Percentiles rank a stretch among this genome's conserved stretches.
Evolutionary conservation across 2,329 filamentous ascomycete species (phyloP).

Genomic region (Proliferodiscus dingleyae): DNA sequence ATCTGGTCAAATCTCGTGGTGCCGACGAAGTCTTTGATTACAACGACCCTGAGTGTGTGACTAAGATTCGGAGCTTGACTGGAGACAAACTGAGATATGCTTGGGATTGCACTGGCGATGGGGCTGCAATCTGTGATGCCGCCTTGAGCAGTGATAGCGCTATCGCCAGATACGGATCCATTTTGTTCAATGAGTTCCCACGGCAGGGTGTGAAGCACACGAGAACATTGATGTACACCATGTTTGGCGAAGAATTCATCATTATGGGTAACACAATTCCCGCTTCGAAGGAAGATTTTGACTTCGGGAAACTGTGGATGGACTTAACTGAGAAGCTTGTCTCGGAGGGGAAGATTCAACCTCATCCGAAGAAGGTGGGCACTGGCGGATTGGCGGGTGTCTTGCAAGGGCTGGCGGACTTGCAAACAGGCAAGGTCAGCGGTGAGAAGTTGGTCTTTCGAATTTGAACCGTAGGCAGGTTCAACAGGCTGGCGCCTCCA

Average conservation of each 20-base stretch:
- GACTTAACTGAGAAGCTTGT: constrained; percentile 13
- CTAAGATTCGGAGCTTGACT: constrained; percentile 41
- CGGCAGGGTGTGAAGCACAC: constrained; percentile 8
- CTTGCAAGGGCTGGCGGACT: constrained; percentile 11
- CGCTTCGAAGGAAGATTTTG: constrained; percentile 10
- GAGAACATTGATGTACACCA: constrained; percentile 10
- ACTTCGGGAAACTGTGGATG: constrained; percentile 14
- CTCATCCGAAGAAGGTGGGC: constrained; percentile 24
- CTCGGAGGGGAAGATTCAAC: constrained; percentile 12
- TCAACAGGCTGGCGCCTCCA: no score
- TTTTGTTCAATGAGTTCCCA: constrained; percentile 4
- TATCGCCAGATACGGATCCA: constrained; percentile 3
- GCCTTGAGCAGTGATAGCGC: constrained; percentile 4
- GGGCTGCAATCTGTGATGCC: constrained; percentile 8
- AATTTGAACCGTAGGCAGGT: constrained; percentile 2
- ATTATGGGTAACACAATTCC: constrained; percentile 5
- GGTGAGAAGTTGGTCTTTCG: constrained; percentile 38
- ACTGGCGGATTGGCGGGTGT: constrained; percentile 15
- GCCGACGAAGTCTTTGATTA: constrained; percentile 41
- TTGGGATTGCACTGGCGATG: constrained; percentile 39
- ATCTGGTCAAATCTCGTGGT: constrained; percentile 35
- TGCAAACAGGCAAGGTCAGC: constrained; percentile 27
- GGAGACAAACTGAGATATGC: constrained; percentile 39
- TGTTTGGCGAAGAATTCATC: constrained; percentile 6
- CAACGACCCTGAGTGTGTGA: constrained; percentile 35